Base-by-base conservation (phyloP, 192 early-diverging fungal species). In the Coemansia sp. region DNA sequence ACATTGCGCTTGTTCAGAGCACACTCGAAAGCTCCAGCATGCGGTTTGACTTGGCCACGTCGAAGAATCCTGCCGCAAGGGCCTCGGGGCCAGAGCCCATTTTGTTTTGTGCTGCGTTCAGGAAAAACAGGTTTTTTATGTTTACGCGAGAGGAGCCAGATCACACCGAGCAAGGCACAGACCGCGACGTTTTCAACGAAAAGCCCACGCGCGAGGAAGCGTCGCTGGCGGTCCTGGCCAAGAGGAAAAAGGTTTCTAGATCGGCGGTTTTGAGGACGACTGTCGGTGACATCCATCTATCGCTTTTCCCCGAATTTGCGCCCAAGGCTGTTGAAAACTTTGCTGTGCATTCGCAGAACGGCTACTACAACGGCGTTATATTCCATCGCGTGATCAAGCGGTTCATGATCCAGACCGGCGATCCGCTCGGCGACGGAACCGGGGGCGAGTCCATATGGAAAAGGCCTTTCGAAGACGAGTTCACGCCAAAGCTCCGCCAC, bases 371-470 rank as follows among this genome's bases (percentile, higher is more conserved):
- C 57, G 88, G 88, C 52, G 76, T 95, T n/a, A 89, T 94, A 25
- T 97, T 98, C 78, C 96, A 98, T 74, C 83, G 96, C n/a, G 89
- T 95, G 16, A 96, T 98, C 72, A 94, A 95, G 70, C 84, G 89
- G 10, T 98, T 98, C 67, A 98, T 98, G 95, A 75, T 97, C 32
- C 95, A 97, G 72, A 98, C 96, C 0, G 91, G 91, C n/a, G 89
- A 91, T 71, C 90, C 90, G 0, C 68, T 92, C 14, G 88, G 87
- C 3, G 93, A 98, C 75, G 96, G 96, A 28, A 98, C 96, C 0
- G 96, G 96, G 24, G 95, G 95, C 27, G 94, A 95, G 35, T 90
- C 88, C 7, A 84, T 93, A 16, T 98, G 93, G 92, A 92, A 93
- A 19, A 76, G 84, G 19, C 86, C 94, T 29, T 98, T 98, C 83